Evolutionary conservation across 1,284 basidiomycete genomes (phyloP).

Genomic region (Malassezia yamatoensis): DNA sequence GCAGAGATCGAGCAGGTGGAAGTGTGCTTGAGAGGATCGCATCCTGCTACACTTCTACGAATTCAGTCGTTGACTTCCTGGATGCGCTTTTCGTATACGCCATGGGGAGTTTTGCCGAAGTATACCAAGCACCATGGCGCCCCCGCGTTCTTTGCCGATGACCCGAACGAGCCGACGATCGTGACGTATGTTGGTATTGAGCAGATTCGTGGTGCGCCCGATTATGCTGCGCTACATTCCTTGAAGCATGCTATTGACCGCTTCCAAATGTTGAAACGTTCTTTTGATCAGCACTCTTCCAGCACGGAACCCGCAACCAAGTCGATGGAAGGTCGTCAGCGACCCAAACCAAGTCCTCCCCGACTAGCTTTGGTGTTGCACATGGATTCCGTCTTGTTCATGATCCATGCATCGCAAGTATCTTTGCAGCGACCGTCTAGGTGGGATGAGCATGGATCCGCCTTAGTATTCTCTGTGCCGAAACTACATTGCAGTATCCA

Average conservation of each 20-base stretch:
- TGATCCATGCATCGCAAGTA: neutral
- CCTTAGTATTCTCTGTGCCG: slow-evolving; percentile 1
- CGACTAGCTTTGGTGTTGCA: slow-evolving; percentile 16
- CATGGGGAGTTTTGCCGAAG: slow-evolving; percentile 32
- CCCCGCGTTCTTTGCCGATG: slow-evolving; percentile 22
- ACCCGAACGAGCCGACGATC: slow-evolving; percentile 38
- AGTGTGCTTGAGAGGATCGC: slow-evolving; percentile 9
- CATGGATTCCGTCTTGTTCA: slow-evolving; percentile 8
- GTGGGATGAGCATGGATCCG: neutral
- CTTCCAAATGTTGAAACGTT: too few relatives aligned
- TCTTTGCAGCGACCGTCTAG: neutral
- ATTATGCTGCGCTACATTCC: slow-evolving; percentile 16
- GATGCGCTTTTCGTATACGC: slow-evolving; percentile 31
- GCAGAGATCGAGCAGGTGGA: slow-evolving; percentile 21
- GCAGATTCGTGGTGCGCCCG: slow-evolving; percentile 22
- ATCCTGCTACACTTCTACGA: slow-evolving; percentile 14
- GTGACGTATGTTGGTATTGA: slow-evolving; percentile 23
- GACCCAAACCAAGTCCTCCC: neutral
- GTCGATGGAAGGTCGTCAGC: too few relatives aligned
- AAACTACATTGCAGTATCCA: slow-evolving; percentile 1
- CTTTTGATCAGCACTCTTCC: too few relatives aligned
- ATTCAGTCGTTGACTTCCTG: slow-evolving; percentile 19
- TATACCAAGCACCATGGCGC: slow-evolving; percentile 1
- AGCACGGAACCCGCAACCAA: too few relatives aligned
- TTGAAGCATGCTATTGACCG: too few relatives aligned